Percentiles rank a stretch among this genome's conserved stretches.
Evolutionary conservation across 768 basidiomycete species (phyloP).

Genomic region (Leccinum olivaceopallidum): DNA sequence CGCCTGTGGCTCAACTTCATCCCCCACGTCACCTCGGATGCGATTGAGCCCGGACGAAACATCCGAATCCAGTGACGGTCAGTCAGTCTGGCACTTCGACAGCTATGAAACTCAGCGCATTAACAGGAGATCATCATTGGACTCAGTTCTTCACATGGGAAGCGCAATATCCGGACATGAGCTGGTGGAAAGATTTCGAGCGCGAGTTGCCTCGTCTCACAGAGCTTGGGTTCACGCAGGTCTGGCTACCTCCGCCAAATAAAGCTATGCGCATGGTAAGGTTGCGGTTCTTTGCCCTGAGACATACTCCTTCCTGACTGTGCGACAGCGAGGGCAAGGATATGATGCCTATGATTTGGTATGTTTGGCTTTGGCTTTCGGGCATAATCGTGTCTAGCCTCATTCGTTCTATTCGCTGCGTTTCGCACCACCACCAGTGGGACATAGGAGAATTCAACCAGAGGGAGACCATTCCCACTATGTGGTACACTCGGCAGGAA

Average conservation of each 20-base stretch:
- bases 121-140: constrained; percentile 32
- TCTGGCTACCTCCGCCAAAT: constrained; percentile 83
- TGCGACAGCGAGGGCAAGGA: constrained; percentile 61
- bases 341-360: constrained; percentile 90
- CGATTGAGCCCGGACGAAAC: constrained; percentile 52
- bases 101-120: not conserved
- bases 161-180: constrained; percentile 50
- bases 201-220: constrained; percentile 60
- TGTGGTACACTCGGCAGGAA: constrained; percentile 89
- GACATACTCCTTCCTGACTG: constrained; percentile 11
- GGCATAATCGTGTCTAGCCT: not conserved
- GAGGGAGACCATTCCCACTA: constrained; percentile 66
- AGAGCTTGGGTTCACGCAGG: constrained; percentile 72
- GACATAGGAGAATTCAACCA: constrained; percentile 85
- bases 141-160: constrained; percentile 91
- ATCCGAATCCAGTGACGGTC: constrained; percentile 69
- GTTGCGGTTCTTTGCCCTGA: constrained; percentile 32
- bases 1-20: constrained; percentile 21
- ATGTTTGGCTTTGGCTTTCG: constrained; percentile 19
- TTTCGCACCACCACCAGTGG: constrained; percentile 52
- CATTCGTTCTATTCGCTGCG: not conserved
- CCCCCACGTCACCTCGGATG: constrained; percentile 55
- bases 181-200: constrained; percentile 84
- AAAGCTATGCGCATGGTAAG: constrained; percentile 59
- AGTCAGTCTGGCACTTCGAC: constrained; percentile 14